These are phyloP conservation scores for Cocos nucifera DNA, from an alignment of 176 grass and related monocot genomes.

Conservation along the genomic window DNA sequence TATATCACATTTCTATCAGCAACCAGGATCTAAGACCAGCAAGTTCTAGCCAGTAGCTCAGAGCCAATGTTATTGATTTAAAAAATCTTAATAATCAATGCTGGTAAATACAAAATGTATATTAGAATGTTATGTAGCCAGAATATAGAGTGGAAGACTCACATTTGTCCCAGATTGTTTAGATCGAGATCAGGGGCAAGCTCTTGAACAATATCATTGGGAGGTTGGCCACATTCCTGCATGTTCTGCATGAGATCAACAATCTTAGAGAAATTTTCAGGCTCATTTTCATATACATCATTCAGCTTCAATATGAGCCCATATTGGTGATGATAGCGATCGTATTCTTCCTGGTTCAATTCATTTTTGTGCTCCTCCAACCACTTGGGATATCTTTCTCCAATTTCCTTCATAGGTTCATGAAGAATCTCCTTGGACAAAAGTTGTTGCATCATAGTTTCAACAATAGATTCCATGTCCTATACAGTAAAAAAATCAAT, in stretches of 20 bases:
- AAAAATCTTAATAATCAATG: no score
- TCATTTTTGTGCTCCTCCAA: constrained; percentile 65
- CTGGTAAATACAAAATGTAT: no score
- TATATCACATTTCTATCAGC: no score
- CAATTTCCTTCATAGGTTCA: constrained; percentile 97
- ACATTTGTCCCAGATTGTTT: constrained; percentile 78
- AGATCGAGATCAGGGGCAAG: constrained; percentile 82
- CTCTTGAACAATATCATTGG: constrained; percentile 86
- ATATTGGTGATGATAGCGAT: constrained; percentile 61
- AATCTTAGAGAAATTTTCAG: constrained; percentile 71
- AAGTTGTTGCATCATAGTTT: constrained; percentile 99
- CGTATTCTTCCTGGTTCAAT: constrained; percentile 69
- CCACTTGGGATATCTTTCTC: constrained; percentile 89
- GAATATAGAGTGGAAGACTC: constrained; percentile 21
- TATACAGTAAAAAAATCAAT: constrained; percentile 22
- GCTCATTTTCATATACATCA: constrained; percentile 78
- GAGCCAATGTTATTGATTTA: no score
- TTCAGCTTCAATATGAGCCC: constrained; percentile 72
- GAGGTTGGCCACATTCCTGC: constrained; percentile 96
- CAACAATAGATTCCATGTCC: constrained; percentile 93
- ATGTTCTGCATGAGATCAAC: constrained; percentile 95
- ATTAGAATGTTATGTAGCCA: no score
- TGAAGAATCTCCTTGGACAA: constrained; percentile 91
- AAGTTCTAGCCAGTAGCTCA: no score
- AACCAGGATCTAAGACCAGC: no score